Percentiles rank a stretch among this genome's conserved stretches.
These are phyloP conservation scores for Effrenium voratum DNA, from an alignment of 73 alveolate genomes.

Conservation along the genomic window DNA sequence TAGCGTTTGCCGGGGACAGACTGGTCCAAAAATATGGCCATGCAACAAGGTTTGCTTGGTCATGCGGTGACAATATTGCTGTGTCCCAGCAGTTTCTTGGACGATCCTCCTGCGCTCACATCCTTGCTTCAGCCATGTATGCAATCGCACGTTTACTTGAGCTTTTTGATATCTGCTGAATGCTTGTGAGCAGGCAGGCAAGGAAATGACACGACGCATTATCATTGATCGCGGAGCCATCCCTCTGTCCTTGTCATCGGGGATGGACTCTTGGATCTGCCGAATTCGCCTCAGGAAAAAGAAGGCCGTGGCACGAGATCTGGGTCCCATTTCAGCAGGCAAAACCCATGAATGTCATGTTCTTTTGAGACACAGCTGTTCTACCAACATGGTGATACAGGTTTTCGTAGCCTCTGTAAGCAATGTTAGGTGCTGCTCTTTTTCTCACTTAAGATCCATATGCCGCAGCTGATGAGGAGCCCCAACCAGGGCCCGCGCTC, in stretches of 20 bases:
- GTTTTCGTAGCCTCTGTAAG: neutral
- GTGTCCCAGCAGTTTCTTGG: neutral
- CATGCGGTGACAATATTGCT: neutral
- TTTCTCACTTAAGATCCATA: too few species aligned
- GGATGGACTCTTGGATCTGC: slow-evolving; percentile 75
- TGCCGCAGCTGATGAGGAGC: too few species aligned
- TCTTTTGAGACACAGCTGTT: neutral
- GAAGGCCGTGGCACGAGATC: neutral
- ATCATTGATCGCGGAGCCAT: too few species aligned
- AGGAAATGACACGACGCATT: too few species aligned
- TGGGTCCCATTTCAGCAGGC: too few species aligned
- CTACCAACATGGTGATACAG: neutral
- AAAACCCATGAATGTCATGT: too few species aligned
- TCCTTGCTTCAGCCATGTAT: too few species aligned
- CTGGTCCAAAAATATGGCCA: neutral
- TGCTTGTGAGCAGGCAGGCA: too few species aligned
- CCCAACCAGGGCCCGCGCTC: slow-evolving; percentile 12
- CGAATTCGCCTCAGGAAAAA: slow-evolving; percentile 64
- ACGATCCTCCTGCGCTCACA: too few species aligned
- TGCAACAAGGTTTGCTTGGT: too few species aligned
- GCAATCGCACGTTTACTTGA: too few species aligned
- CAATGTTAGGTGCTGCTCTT: neutral
- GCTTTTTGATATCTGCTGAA: too few species aligned
- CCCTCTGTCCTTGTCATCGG: slow-evolving; percentile 61
- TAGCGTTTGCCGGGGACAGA: neutral